Base-by-base conservation (phyloP, 352 stramenopile species). In the Globisporangium yorkense region DNA sequence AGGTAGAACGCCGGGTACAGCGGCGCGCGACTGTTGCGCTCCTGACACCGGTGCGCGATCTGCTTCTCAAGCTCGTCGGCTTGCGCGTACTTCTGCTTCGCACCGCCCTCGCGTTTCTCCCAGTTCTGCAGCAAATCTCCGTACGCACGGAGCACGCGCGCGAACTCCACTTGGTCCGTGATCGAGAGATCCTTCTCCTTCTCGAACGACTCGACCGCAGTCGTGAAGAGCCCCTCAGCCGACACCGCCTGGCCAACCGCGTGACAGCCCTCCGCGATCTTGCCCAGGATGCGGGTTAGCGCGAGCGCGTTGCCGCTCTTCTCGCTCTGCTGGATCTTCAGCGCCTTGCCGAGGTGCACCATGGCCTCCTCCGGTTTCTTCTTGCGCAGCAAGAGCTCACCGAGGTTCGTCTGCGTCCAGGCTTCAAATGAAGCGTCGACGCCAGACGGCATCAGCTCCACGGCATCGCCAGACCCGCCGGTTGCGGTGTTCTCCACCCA, bases 371-470 rank as follows among this genome's bases (percentile, higher is more conserved):
- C 75, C 5, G 67, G 75, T 39, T 84, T 68, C 49, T 88, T 77
- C 50, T 76, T 73, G 27, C 67, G 68, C 50, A 91, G 61, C 46
- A 89, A 44, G 39, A 89, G 54, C 62, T 91, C 81, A 35, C 78
- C 81, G 8, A 91, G 54, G 51, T 91, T 91, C 37, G 74, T 86
- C 60, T 88, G 61, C 24, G 87, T 73, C 68, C 75, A 91, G 9
- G 77, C 77, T 62, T 78, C 73, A 45, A 91, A 89, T 18, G 73
- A 70, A 18, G 73, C 63, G 51, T 89, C 74, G 8, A 85, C 68
- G 57, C 74, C 76, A 1, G 73, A 75, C 27, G 65, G 68, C 56
- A 86, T 59, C 12, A 79, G 70, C 35, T 88, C 75, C 27, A 72
- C 79, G 20, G 65, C 65, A 13, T 70, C 63, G 20, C 86, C 71